phyloP scores from a whole-genome alignment of 2,329 filamentous ascomycete genomes.

The Biscogniauxia mediterranea region DNA sequence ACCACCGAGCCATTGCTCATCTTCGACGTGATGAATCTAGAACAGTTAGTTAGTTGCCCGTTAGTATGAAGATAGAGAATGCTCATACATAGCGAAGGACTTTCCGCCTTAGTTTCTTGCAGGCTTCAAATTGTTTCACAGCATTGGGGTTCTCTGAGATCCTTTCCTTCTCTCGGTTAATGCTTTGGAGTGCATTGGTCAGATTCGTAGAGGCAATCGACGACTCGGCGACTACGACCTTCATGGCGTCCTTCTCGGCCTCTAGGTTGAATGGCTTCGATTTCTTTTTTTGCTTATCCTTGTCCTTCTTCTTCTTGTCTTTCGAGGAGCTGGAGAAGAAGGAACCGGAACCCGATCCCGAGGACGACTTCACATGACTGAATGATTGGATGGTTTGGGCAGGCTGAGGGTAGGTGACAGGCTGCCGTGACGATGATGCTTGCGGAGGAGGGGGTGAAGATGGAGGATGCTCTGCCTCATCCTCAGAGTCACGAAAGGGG shows the following conservation, averaged over 20 bases:
- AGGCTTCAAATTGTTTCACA: conserved; percentile 75
- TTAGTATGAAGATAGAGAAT: conserved; percentile 9
- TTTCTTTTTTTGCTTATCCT: conserved; percentile 57
- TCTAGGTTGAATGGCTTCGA: conserved; percentile 75
- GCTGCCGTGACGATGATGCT: conserved; percentile 31
- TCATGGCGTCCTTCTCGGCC: conserved; percentile 82
- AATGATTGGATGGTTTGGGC: conserved; percentile 38
- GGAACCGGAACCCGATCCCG: conserved; percentile 35
- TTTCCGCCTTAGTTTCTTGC: conserved; percentile 80
- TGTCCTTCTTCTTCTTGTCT: conserved; percentile 50
- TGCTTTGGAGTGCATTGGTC: conserved; percentile 79
- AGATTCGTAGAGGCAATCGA: conserved; percentile 91
- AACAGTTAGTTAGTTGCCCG: conserved; percentile 17
- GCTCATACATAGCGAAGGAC: conserved; percentile 73
- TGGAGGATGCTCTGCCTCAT: conserved; percentile 47
- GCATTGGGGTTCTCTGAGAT: conserved; percentile 82
- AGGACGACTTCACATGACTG: conserved; percentile 35
- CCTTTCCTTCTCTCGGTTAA: conserved; percentile 84
- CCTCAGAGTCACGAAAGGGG: conserved; percentile 66
- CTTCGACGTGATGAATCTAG: conserved; percentile 84
- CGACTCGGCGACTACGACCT: conserved; percentile 83
- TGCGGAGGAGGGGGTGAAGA: conserved; percentile 28
- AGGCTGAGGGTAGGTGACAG: conserved; percentile 27
- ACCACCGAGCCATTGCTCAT: conserved; percentile 87
- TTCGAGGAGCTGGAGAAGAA: conserved; percentile 44